phyloP scores from a whole-genome alignment of 129 eudicot species.

The Tagetes erecta region DNA sequence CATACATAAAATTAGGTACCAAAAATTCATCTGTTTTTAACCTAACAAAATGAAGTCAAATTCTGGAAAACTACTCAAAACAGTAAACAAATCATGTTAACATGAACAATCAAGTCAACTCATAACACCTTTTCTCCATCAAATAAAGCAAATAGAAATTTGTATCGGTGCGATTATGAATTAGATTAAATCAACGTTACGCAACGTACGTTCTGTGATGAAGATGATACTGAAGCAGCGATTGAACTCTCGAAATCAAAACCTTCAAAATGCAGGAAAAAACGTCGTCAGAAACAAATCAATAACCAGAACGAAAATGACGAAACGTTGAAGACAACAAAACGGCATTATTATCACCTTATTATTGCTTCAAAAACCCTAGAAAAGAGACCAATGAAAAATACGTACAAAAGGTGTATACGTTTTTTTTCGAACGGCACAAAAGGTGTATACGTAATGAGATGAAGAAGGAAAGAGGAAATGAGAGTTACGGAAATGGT shows the following conservation, averaged over 20 bases:
- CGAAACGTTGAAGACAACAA: conserved; percentile 8
- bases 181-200: neutral
- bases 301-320: conserved; percentile 13
- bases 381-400: conserved; percentile 15
- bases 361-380: conserved; percentile 23
- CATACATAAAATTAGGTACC: conserved; percentile 1
- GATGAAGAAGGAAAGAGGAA: conserved; percentile 32
- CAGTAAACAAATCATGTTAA: neutral
- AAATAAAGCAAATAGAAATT: neutral
- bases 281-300: conserved; percentile 7
- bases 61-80: neutral
- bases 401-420: neutral
- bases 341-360: conserved; percentile 12
- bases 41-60: conserved; percentile 1
- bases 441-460: conserved; percentile 29
- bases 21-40: conserved; percentile 9
- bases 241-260: neutral
- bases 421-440: neutral
- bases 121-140: too few species aligned
- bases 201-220: conserved; percentile 18
- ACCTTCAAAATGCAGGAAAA: conserved; percentile 23
- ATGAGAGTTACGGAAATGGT: conserved; percentile 24
- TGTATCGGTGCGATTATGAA: neutral
- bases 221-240: conserved; percentile 22
- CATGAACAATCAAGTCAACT: neutral